A percentile compares a stretch with the other conserved stretches of the same genome.
phyloP scores from a whole-genome alignment of 208 protist genomes.

The Crithidia brevicula region DNA sequence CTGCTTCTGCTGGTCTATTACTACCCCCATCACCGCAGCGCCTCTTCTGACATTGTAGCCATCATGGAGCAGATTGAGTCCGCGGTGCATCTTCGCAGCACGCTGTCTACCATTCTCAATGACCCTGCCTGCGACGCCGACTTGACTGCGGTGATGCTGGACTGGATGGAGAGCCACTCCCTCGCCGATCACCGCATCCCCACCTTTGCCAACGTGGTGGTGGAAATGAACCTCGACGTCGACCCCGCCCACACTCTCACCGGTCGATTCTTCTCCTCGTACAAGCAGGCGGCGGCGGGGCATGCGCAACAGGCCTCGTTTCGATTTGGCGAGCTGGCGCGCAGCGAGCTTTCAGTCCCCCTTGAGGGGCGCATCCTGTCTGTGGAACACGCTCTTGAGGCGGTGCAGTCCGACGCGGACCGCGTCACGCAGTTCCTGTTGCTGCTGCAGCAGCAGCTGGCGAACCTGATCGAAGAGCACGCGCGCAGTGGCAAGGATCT shows the following conservation, averaged over 20 bases:
- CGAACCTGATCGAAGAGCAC: conserved; percentile 45
- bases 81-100: conserved; percentile 31
- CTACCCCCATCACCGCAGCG: conserved; percentile 39
- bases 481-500: conserved; percentile 30
- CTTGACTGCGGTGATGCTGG: conserved; percentile 46
- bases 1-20: conserved; percentile 54
- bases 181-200: conserved; percentile 67
- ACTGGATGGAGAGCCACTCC: conserved; percentile 72
- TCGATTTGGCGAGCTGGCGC: conserved; percentile 67
- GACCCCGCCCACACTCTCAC: conserved; percentile 55
- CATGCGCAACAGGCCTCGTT: conserved; percentile 43
- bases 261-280: conserved; percentile 65
- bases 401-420: conserved; percentile 37
- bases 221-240: conserved; percentile 44
- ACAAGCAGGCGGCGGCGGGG: conserved; percentile 36
- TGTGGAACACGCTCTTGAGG: conserved; percentile 51
- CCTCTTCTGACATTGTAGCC: conserved; percentile 32
- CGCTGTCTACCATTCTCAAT: conserved; percentile 42
- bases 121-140: conserved; percentile 34
- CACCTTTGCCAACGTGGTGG: conserved; percentile 60
- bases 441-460: conserved; percentile 75
- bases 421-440: conserved; percentile 66
- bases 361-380: conserved; percentile 54
- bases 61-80: conserved; percentile 32
- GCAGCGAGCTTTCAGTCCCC: conserved; percentile 39